Evolutionary conservation across 148 eudicot genomes (phyloP).

Genomic region (Hydrangea macrophylla): DNA sequence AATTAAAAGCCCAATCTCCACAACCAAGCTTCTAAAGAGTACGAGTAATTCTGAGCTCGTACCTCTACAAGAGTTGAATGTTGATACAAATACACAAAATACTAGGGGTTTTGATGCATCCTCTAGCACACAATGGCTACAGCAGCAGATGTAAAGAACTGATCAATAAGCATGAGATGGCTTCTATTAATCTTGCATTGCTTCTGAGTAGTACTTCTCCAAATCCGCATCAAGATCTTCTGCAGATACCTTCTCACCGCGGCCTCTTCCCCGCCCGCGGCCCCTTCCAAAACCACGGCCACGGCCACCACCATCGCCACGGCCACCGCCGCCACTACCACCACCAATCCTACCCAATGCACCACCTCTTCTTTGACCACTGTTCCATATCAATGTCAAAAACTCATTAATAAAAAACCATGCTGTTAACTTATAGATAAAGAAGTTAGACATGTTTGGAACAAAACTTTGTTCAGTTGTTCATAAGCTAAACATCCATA

Average conservation of each 20-base stretch:
- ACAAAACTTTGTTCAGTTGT: background rate
- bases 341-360: conserved; percentile 56
- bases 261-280: conserved; percentile 59
- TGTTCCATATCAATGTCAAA: conserved; percentile 22
- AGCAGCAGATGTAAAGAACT: conserved; percentile 19
- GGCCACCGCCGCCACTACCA: conserved; percentile 13
- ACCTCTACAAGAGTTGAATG: conserved; percentile 18
- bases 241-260: conserved; percentile 68
- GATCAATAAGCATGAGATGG: background rate
- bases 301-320: conserved; percentile 22
- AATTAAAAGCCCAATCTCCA: conserved; percentile 28
- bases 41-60: conserved; percentile 24
- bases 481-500: background rate
- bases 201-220: conserved; percentile 78
- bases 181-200: conserved; percentile 57
- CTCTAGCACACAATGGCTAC: conserved; percentile 21
- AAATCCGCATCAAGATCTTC: conserved; percentile 95
- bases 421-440: background rate
- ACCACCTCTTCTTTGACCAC: conserved; percentile 77
- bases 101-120: conserved; percentile 20
- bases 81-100: conserved; percentile 20
- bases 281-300: conserved; percentile 62
- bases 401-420: conserved; percentile 1
- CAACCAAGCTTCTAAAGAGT: conserved; percentile 27
- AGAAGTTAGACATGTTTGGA: background rate